phyloP scores from a whole-genome alignment of 345 rosid species.

The Boechera stricta region DNA sequence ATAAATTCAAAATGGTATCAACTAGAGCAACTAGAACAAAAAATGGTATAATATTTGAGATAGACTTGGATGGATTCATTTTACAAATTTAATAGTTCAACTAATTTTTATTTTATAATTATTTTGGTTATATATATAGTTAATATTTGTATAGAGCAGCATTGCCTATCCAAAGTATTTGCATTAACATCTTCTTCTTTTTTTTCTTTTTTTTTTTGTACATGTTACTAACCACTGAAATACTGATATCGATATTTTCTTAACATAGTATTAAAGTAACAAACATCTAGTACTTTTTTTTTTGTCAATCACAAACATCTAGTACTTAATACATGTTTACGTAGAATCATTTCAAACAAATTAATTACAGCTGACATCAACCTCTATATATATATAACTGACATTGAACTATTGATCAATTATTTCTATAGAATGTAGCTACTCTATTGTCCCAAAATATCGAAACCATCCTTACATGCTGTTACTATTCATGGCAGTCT shows the following conservation, averaged over 20 bases:
- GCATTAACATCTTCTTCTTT: not conserved
- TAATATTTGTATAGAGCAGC: not conserved
- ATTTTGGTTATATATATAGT: too few relatives aligned
- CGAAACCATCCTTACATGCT: conserved; percentile 4
- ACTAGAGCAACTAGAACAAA: not conserved
- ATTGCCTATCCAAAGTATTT: not conserved
- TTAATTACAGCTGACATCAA: not conserved
- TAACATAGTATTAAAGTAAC: not conserved
- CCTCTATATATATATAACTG: too few relatives aligned
- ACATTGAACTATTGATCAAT: not conserved
- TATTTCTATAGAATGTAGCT: not conserved
- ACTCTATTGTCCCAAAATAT: conserved; percentile 11
- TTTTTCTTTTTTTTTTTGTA: too few relatives aligned
- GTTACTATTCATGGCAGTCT: not conserved
- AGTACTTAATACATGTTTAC: not conserved
- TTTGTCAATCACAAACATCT: too few relatives aligned
- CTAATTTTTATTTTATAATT: not conserved
- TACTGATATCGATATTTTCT: not conserved
- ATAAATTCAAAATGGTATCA: conserved; percentile 4
- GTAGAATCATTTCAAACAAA: not conserved
- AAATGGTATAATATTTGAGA: not conserved
- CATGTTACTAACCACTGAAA: too few relatives aligned
- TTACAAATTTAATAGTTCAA: not conserved
- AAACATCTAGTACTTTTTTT: not conserved
- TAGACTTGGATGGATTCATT: not conserved